A percentile compares a stretch with the other conserved stretches of the same genome.
Evolutionary conservation across 495 filamentous ascomycete species (phyloP).

Genomic region (Chaetomidium leptoderma): DNA sequence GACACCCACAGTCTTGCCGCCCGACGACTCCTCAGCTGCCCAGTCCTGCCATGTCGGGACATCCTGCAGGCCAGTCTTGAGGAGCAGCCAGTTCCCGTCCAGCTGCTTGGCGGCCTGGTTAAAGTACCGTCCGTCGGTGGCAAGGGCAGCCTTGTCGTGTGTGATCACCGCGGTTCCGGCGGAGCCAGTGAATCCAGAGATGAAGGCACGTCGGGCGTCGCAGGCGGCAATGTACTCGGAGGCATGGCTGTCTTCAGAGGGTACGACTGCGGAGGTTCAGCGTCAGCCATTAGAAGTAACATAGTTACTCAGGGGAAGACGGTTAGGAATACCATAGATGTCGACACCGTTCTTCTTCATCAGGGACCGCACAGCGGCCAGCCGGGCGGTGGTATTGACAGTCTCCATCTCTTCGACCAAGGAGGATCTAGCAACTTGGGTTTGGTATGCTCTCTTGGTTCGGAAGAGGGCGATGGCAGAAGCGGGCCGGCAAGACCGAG

Average conservation of each 20-base stretch:
- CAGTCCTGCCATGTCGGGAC: slow-evolving; percentile 98
- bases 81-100: slow-evolving; percentile 82
- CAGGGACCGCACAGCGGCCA: slow-evolving; percentile 71
- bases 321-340: slow-evolving; percentile 86
- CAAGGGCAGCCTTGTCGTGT: slow-evolving; percentile 77
- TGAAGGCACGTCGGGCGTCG: slow-evolving; percentile 87
- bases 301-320: not conserved
- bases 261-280: slow-evolving; percentile 61
- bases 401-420: slow-evolving; percentile 65
- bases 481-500: slow-evolving; percentile 10
- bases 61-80: slow-evolving; percentile 90
- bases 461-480: slow-evolving; percentile 14
- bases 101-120: slow-evolving; percentile 94
- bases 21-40: slow-evolving; percentile 79
- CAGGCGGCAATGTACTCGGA: slow-evolving; percentile 96
- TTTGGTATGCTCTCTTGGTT: slow-evolving; percentile 10
- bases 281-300: slow-evolving; percentile 13
- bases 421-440: slow-evolving; percentile 1
- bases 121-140: slow-evolving; percentile 97
- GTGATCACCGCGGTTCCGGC: slow-evolving; percentile 91
- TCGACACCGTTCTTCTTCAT: slow-evolving; percentile 88
- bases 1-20: slow-evolving; percentile 82
- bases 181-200: slow-evolving; percentile 92
- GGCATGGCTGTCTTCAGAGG: slow-evolving; percentile 95
- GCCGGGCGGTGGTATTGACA: slow-evolving; percentile 74